phyloP scores from a whole-genome alignment of 768 basidiomycete species.

The Dictyophora rubrovolvata region DNA sequence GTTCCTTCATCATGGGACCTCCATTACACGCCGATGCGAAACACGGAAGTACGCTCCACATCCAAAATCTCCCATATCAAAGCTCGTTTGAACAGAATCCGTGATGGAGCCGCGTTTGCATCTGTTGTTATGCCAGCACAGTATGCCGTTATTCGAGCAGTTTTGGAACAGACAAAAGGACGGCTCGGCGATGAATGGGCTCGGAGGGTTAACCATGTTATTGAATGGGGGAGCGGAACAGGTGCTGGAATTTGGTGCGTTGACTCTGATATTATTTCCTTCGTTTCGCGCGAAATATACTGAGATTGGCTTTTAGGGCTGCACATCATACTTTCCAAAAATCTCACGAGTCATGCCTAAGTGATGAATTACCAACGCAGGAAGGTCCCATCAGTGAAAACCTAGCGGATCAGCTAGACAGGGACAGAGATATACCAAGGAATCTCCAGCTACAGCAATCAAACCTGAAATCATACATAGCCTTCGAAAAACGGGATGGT shows the following conservation, averaged over 20 bases:
- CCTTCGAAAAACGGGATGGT: constrained; percentile 69
- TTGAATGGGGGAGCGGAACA: constrained; percentile 80
- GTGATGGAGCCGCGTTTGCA: constrained; percentile 78
- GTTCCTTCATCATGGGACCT: constrained; percentile 7
- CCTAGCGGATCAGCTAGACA: constrained; percentile 1
- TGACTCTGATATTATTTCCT: constrained; percentile 4
- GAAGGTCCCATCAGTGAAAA: neutral
- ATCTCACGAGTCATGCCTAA: neutral
- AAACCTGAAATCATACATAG: constrained; percentile 52
- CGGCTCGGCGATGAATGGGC: constrained; percentile 54
- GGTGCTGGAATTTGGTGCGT: constrained; percentile 77
- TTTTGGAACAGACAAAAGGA: constrained; percentile 54
- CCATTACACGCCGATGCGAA: constrained; percentile 5
- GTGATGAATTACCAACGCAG: neutral
- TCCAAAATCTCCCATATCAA: constrained; percentile 6
- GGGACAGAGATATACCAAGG: constrained; percentile 11
- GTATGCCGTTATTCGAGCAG: constrained; percentile 71
- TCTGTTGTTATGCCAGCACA: constrained; percentile 79
- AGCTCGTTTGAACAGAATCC: constrained; percentile 20
- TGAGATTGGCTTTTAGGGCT: constrained; percentile 9
- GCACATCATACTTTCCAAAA: constrained; percentile 6
- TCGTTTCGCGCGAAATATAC: neutral
- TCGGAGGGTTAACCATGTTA: constrained; percentile 38
- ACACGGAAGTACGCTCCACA: constrained; percentile 6
- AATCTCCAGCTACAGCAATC: constrained; percentile 37